Conservation (phyloP, 306 rosid genomes). For the Pyrus betulifolia region DNA sequence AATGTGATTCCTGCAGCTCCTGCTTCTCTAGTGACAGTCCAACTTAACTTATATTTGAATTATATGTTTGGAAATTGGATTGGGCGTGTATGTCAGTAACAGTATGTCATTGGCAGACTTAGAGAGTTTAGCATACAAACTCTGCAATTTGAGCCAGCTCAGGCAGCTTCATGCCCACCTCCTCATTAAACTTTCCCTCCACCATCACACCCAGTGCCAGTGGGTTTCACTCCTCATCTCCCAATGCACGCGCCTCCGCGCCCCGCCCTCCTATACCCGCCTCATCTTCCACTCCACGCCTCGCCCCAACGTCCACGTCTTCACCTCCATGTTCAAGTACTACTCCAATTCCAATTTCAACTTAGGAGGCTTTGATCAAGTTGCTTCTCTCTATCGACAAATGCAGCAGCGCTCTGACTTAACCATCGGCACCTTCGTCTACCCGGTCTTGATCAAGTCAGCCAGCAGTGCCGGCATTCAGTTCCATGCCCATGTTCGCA, state of each 20-base stretch:
- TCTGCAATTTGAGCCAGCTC: constrained; percentile 21
- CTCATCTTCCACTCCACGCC: constrained; percentile 32
- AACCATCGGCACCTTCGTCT: constrained; percentile 29
- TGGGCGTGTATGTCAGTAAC: neutral
- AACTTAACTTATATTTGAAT: no score
- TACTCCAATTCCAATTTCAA: constrained; percentile 32
- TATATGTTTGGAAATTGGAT: no score
- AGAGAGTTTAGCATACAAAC: constrained; percentile 11
- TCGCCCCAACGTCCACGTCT: constrained; percentile 27
- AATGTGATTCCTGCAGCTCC: no score
- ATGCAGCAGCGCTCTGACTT: constrained; percentile 20
- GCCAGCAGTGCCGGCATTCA: constrained; percentile 29
- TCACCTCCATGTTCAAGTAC: constrained; percentile 47
- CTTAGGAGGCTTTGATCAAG: constrained; percentile 6
- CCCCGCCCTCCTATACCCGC: constrained; percentile 37
- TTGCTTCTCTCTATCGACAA: constrained; percentile 29
- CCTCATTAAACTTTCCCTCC: constrained; percentile 36
- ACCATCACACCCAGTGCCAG: constrained; percentile 27
- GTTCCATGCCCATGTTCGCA: constrained; percentile 43
- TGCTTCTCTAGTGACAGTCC: no score
- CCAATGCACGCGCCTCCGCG: constrained; percentile 51
- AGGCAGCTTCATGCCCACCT: constrained; percentile 45
- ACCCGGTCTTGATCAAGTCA: constrained; percentile 37
- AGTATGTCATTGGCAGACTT: neutral
- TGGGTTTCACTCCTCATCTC: constrained; percentile 42